Evolutionary conservation across 768 basidiomycete genomes (phyloP).

Genomic region (Russula lepida): DNA sequence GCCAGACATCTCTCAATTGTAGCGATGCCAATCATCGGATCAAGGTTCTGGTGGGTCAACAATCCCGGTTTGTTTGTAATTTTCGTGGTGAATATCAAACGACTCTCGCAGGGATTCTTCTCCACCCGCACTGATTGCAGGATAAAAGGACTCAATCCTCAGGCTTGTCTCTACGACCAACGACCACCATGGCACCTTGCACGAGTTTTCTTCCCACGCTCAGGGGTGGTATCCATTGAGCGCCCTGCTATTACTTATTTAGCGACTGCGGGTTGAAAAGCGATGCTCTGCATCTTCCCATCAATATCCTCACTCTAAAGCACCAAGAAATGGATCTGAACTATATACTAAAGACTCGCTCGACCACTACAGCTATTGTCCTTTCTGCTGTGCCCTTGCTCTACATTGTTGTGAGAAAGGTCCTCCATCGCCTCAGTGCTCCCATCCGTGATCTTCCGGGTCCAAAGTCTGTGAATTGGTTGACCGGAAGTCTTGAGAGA

Average conservation of each 20-base stretch:
- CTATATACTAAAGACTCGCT: neutral
- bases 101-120: too few relatives aligned
- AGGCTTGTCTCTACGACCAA: too few relatives aligned
- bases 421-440: neutral
- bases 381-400: neutral
- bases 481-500: constrained; percentile 3
- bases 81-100: too few relatives aligned
- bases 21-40: too few relatives aligned
- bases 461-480: constrained; percentile 11
- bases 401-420: neutral
- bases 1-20: too few relatives aligned
- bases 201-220: too few relatives aligned
- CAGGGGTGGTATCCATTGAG: too few relatives aligned
- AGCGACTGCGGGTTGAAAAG: neutral
- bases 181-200: too few relatives aligned
- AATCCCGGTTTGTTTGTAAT: too few relatives aligned
- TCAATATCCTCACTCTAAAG: neutral
- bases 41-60: too few relatives aligned
- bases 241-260: neutral
- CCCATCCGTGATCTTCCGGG: constrained; percentile 9
- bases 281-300: neutral
- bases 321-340: neutral
- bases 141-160: too few relatives aligned
- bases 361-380: neutral
- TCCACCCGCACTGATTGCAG: too few relatives aligned